Evolutionary conservation across 129 eudicot genomes (phyloP).

Genomic region (Flaveria trinervia): DNA sequence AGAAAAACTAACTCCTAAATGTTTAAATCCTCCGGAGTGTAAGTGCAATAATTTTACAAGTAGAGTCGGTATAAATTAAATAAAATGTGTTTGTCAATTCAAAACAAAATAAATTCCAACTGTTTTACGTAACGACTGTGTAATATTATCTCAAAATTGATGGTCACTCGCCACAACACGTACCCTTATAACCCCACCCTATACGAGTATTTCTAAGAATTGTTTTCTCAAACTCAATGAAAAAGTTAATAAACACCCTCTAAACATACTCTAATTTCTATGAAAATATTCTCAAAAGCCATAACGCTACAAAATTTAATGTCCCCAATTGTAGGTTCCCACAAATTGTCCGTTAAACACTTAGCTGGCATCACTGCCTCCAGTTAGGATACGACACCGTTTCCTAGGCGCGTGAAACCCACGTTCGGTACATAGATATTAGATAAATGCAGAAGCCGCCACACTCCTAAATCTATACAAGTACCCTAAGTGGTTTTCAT

Average conservation of each 20-base stretch:
- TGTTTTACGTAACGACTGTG: too few species aligned
- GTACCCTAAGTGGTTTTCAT: slow-evolving; percentile 8
- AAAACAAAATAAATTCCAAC: too few species aligned
- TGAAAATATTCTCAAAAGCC: slow-evolving; percentile 19
- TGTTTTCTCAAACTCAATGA: neutral
- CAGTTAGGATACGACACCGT: slow-evolving; percentile 26
- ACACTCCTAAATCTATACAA: neutral
- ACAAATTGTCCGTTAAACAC: slow-evolving; percentile 33
- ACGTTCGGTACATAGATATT: slow-evolving; percentile 26
- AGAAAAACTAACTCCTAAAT: too few species aligned
- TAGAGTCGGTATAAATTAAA: too few species aligned
- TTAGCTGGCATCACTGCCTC: slow-evolving; percentile 35
- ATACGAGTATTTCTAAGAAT: neutral
- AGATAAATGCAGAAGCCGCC: slow-evolving; percentile 17
- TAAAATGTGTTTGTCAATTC: too few species aligned
- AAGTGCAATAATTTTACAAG: too few species aligned
- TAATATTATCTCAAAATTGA: neutral
- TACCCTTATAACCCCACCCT: neutral
- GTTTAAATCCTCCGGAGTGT: too few species aligned
- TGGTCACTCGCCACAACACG: neutral
- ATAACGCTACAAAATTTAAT: slow-evolving; percentile 24
- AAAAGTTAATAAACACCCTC: slow-evolving; percentile 9
- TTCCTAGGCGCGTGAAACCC: slow-evolving; percentile 16
- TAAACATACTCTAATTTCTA: neutral
- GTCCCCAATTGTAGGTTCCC: slow-evolving; percentile 24